Base-by-base conservation (phyloP, 2,329 filamentous ascomycete genomes). In the Penicillium sp. region DNA sequence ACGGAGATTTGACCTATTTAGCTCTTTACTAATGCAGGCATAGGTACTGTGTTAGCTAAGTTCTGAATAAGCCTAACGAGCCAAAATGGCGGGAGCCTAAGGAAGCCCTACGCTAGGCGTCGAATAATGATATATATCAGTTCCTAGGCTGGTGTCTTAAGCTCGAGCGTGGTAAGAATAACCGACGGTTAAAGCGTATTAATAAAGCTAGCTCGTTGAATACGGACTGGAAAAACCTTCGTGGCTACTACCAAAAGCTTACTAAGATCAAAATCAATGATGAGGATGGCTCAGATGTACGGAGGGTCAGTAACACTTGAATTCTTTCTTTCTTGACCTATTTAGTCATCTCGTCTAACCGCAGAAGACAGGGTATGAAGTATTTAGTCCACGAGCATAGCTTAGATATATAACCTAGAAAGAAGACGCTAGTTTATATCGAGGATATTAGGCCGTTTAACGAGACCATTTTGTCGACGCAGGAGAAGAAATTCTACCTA, bases 151-250 rank as follows among this genome's bases (percentile, higher is more conserved):
- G 19, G 42, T 44, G 9, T 44, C 42, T 44, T 6, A 44, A 44
- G 9, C 42, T 44, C 9, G 19, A 24, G 42, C 42, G 42, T 24
- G 19, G 42, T 3, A 44, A 44, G 42, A 13, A 44, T 24, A 24
- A 22, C 19, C 40, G 40, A 12, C n/a, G 40, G 42, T 44, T 44
- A 44, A 44, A 44, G 12, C 19, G 56, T 26, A 66, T 64, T 15
- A 28, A 64, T 37, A 66, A 64, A 50, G 55, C 54, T 55, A 65
- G 63, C 53, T 59, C 61, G 10, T 60, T 63, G 12, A 49, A 61
- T 26, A 60, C n/a, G n/a, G n/a, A n/a, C n/a, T n/a, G n/a, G n/a
- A n/a, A n/a, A n/a, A n/a, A n/a, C n/a, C n/a, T n/a, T n/a, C n/a
- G n/a, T n/a, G n/a, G n/a, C n/a, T n/a, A n/a, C n/a, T n/a, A n/a